These are phyloP conservation scores for Xanthoparmelia taractica DNA, from an alignment of 495 filamentous ascomycete genomes.

Conservation along the genomic window DNA sequence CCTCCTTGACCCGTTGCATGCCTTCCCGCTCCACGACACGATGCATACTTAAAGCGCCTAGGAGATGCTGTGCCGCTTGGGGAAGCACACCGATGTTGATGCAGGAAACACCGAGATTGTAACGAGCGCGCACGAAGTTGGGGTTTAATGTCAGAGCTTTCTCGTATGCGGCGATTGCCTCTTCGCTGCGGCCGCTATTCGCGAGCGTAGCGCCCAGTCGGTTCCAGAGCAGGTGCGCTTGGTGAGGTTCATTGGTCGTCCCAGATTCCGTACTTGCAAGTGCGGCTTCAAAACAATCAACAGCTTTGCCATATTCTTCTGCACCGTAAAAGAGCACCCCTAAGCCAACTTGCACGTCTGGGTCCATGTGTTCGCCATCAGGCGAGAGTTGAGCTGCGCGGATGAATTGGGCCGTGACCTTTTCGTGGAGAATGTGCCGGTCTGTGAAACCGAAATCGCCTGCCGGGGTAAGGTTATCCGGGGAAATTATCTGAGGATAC, in stretches of 20 bases:
- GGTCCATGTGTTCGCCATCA: conserved; percentile 83
- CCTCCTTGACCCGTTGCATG: conserved; percentile 70
- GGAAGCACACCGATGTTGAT: conserved; percentile 95
- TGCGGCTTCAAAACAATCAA: conserved; percentile 93
- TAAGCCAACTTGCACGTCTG: conserved; percentile 94
- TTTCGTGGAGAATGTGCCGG: conserved; percentile 80
- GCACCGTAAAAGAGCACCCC: conserved; percentile 97
- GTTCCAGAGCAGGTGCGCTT: conserved; percentile 95
- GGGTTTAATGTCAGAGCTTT: conserved; percentile 78
- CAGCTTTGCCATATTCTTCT: conserved; percentile 96
- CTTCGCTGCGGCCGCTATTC: conserved; percentile 85
- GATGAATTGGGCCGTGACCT: conserved; percentile 85
- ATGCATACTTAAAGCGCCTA: conserved; percentile 94
- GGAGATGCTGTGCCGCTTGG: conserved; percentile 89
- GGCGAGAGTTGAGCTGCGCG: conserved; percentile 85
- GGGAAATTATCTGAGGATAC: conserved; percentile 72
- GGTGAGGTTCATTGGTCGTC: conserved; percentile 60
- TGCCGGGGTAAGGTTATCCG: conserved; percentile 56
- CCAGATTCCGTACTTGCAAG: conserved; percentile 75
- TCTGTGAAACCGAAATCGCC: conserved; percentile 86
- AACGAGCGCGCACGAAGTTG: conserved; percentile 93
- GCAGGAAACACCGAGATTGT: conserved; percentile 92
- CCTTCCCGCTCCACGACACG: conserved; percentile 83
- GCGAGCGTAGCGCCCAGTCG: conserved; percentile 91
- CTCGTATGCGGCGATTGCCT: conserved; percentile 95